Conservation (phyloP, 768 basidiomycete species). For the Boletus tomentosulus region DNA sequence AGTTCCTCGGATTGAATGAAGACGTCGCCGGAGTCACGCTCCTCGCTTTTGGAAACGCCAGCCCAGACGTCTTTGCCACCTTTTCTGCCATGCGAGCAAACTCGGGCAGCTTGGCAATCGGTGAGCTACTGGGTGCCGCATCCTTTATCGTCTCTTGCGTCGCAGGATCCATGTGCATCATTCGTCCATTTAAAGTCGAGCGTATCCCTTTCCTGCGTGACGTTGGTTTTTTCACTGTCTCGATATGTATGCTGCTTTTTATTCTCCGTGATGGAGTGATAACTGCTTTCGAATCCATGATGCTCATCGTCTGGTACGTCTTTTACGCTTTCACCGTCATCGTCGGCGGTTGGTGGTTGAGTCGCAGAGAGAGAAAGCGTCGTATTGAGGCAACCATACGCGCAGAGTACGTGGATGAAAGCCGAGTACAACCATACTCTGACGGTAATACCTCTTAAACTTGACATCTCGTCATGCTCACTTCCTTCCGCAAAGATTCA, state of each 20-base stretch:
- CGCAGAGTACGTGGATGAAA: constrained; percentile 52
- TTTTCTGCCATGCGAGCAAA: constrained; percentile 86
- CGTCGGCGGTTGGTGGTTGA: constrained; percentile 72
- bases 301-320: constrained; percentile 70
- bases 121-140: constrained; percentile 93
- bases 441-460: constrained; percentile 54
- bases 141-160: constrained; percentile 96
- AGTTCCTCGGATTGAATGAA: constrained; percentile 82
- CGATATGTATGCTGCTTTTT: constrained; percentile 69
- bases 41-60: constrained; percentile 95
- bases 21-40: constrained; percentile 96
- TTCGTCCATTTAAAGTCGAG: constrained; percentile 88
- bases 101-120: constrained; percentile 88
- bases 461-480: constrained; percentile 2
- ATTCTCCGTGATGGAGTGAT: constrained; percentile 79
- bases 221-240: constrained; percentile 88
- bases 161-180: constrained; percentile 96
- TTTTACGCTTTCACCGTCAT: constrained; percentile 77
- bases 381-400: constrained; percentile 50
- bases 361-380: constrained; percentile 45
- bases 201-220: constrained; percentile 84
- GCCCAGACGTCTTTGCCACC: constrained; percentile 94
- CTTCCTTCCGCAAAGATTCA: constrained; percentile 9
- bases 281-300: constrained; percentile 60
- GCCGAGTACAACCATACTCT: constrained; percentile 46